These are phyloP conservation scores for Phialocephala sp. DNA, from an alignment of 2,329 filamentous ascomycete species.

Conservation along the genomic window DNA sequence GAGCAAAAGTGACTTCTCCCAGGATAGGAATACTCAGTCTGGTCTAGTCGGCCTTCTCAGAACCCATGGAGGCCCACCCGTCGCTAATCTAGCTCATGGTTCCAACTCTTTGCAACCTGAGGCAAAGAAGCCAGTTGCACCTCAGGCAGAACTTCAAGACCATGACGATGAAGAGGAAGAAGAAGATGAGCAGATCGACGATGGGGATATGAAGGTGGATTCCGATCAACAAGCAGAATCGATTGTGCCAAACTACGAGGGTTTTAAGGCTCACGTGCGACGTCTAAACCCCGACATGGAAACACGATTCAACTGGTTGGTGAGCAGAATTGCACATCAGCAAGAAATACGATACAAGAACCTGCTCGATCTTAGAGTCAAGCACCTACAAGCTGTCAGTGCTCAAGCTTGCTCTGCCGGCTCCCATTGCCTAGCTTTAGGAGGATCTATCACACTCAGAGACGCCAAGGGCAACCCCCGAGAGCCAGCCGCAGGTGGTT, in stretches of 20 bases:
- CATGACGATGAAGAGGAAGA: slow-evolving; percentile 61
- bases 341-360: slow-evolving; percentile 77
- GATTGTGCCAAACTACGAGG: slow-evolving; percentile 74
- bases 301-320: slow-evolving; percentile 64
- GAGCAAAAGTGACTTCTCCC: slow-evolving; percentile 61
- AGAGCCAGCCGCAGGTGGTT: slow-evolving; percentile 59
- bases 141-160: slow-evolving; percentile 41
- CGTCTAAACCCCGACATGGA: slow-evolving; percentile 75
- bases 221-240: slow-evolving; percentile 65
- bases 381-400: slow-evolving; percentile 68
- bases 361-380: slow-evolving; percentile 71
- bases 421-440: slow-evolving; percentile 67
- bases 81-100: slow-evolving; percentile 51
- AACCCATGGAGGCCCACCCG: slow-evolving; percentile 62
- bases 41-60: slow-evolving; percentile 60
- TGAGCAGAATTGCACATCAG: slow-evolving; percentile 83
- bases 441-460: slow-evolving; percentile 68
- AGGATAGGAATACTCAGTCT: slow-evolving; percentile 42
- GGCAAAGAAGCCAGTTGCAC: slow-evolving; percentile 26
- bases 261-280: slow-evolving; percentile 77
- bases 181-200: slow-evolving; percentile 67
- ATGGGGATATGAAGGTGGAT: slow-evolving; percentile 66
- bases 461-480: slow-evolving; percentile 65
- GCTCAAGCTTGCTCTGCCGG: slow-evolving; percentile 64
- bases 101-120: not conserved